Base-by-base conservation (phyloP, 345 rosid species). In the Lepidium africanum region DNA sequence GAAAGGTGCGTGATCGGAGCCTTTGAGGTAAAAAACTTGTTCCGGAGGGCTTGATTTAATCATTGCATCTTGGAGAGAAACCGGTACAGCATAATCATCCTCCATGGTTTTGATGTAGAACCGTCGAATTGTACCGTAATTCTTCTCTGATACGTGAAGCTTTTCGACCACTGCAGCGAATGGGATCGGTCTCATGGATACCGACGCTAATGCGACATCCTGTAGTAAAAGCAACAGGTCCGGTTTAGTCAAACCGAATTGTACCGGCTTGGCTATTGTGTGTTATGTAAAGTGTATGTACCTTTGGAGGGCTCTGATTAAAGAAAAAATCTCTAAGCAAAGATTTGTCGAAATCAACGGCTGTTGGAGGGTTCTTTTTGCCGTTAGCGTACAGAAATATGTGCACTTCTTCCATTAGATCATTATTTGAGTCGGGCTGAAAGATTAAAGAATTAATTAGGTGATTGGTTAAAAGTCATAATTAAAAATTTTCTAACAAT, bases 151-250 rank as follows among this genome's bases (percentile, higher is more conserved):
- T 37, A 82, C 82, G 51, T 76, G 80, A 6, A 94, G 89, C 82
- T 89, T 94, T 80, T 94, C 99, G 55, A 91, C 70, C 47, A 91
- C 87, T 0, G 99, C 96, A 3, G 96, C 84, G 59, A 94, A 94
- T 5, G 99, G 99, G 74, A 89, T 87, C 7, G 94, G 82, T 79
- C 97, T 86, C 91, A 94, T 91, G 2, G 95, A 94, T 47, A 91
- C 95, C 46, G 97, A 91, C 17, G 99, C 96, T 67, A 94, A 86
- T 37, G 95, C 96, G n/a, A 94, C 77, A 75, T 94, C 99, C 97
- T 94, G 82, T 55, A 69, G 6, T 40, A 46, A 67, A 52, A 53
- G 42, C 35, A 38, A 63, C 9, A 67, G 10, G 1, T 27, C 16
- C 1, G 61, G 65, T 30, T 37, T 30, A 75, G 17, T 54, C 4